Percentiles rank a stretch among this genome's conserved stretches.
Evolutionary conservation across 75 land plant species (phyloP).

Genomic region (Isoetes taiwanensis): DNA sequence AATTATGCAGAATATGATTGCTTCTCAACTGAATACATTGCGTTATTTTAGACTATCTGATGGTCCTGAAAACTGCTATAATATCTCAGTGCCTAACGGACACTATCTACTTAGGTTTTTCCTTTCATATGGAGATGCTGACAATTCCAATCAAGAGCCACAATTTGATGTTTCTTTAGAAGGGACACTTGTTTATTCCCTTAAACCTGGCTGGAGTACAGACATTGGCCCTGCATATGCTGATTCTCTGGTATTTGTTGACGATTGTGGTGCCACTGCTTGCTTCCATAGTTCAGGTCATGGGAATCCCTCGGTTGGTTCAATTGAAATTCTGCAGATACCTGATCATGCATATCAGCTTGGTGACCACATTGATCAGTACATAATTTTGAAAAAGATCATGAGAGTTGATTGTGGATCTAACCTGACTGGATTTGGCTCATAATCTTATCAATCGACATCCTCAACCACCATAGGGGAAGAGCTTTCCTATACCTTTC

Average conservation of each 20-base stretch:
- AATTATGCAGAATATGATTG: constrained; percentile 5
- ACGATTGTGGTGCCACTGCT: constrained; percentile 46
- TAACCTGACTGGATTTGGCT: constrained; percentile 38
- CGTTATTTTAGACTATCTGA: constrained; percentile 64
- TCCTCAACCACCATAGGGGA: constrained; percentile 32
- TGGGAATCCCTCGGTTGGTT: constrained; percentile 77
- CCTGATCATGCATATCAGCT: constrained; percentile 47
- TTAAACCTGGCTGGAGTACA: constrained; percentile 65
- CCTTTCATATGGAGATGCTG: constrained; percentile 42
- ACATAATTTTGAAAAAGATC: constrained; percentile 37
- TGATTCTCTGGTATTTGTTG: constrained; percentile 53
- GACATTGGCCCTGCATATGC: constrained; percentile 40
- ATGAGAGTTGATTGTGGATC: constrained; percentile 58
- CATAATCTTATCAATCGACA: constrained; percentile 46
- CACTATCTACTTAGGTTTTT: constrained; percentile 45
- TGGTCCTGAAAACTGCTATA: constrained; percentile 91
- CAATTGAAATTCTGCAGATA: constrained; percentile 72
- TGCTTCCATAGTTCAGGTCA: constrained; percentile 94
- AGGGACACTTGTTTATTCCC: constrained; percentile 59
- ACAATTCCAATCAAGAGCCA: constrained; percentile 52
- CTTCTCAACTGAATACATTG: constrained; percentile 44
- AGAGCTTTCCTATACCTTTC: constrained; percentile 41
- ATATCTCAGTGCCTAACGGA: constrained; percentile 45
- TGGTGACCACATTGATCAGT: constrained; percentile 20
- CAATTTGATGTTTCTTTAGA: constrained; percentile 79